phyloP scores from a whole-genome alignment of 805 yeast species.

The Ogataea polymorpha region DNA sequence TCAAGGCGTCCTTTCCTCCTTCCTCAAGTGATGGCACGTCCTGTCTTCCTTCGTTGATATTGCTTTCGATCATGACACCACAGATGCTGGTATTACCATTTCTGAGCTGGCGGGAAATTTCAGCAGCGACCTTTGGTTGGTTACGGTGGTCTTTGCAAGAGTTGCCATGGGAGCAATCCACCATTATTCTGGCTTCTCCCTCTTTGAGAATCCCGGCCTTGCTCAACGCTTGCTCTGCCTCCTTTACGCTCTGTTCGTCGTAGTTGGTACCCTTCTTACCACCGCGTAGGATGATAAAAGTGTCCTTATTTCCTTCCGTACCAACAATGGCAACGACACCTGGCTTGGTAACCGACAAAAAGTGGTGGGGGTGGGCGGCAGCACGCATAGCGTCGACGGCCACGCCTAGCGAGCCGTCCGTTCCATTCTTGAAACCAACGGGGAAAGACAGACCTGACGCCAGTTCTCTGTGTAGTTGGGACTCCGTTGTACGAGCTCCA shows the following conservation, averaged over 20 bases:
- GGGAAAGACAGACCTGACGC: conserved; percentile 98
- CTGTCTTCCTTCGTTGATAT: conserved; percentile 90
- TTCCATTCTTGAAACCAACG: conserved; percentile 96
- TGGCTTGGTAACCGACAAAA: conserved; percentile 90
- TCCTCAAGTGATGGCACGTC: conserved; percentile 66
- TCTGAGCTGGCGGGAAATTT: conserved; percentile 73
- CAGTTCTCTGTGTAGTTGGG: conserved; percentile 94
- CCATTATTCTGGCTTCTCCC: conserved; percentile 73
- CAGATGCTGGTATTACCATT: conserved; percentile 74
- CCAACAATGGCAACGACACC: conserved; percentile 96
- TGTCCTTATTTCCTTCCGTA: conserved; percentile 88
- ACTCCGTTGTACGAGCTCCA: conserved; percentile 98
- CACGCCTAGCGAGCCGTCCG: conserved; percentile 93
- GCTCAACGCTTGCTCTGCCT: conserved; percentile 58
- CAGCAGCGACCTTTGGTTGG: conserved; percentile 85
- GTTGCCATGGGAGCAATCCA: conserved; percentile 97
- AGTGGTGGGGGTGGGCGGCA: conserved; percentile 90
- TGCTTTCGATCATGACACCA: conserved; percentile 96
- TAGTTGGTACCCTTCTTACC: conserved; percentile 92
- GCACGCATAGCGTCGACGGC: conserved; percentile 94
- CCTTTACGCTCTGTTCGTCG: conserved; percentile 69
- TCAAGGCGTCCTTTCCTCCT: conserved; percentile 70
- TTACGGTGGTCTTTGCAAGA: conserved; percentile 86
- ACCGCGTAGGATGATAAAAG: conserved; percentile 92
- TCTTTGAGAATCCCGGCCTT: conserved; percentile 37